phyloP scores from a whole-genome alignment of 768 basidiomycete genomes.

The Leccinellum rugosiceps region DNA sequence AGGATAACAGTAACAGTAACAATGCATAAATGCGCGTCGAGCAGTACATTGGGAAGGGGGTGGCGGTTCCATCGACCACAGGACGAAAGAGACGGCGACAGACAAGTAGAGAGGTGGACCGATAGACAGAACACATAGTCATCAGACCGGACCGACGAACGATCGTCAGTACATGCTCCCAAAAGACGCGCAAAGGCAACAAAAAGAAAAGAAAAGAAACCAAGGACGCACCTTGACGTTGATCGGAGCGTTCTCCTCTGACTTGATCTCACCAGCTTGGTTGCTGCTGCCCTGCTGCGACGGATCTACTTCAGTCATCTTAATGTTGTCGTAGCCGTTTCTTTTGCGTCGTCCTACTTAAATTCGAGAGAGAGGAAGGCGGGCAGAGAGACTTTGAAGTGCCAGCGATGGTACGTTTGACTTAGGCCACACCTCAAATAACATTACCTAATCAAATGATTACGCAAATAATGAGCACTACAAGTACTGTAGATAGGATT shows the following conservation, averaged over 20 bases:
- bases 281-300: conserved; percentile 13
- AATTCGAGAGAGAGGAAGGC: neutral
- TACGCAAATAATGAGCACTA: neutral
- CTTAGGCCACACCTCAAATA: neutral
- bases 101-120: neutral
- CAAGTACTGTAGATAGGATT: no score
- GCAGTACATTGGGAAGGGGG: neutral
- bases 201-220: neutral
- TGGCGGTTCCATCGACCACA: neutral
- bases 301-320: conserved; percentile 12
- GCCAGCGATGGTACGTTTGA: neutral
- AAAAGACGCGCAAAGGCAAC: neutral
- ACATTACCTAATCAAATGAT: neutral
- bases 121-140: neutral
- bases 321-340: neutral
- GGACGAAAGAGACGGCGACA: neutral
- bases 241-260: conserved; percentile 60
- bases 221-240: conserved; percentile 63
- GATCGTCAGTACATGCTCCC: neutral
- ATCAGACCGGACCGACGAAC: neutral
- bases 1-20: neutral
- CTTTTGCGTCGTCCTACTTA: neutral
- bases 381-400: neutral
- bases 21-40: neutral
- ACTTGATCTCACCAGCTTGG: conserved; percentile 46